Base-by-base conservation (phyloP, 768 basidiomycete genomes). In the Cystobasidiopsis lactophilus region DNA sequence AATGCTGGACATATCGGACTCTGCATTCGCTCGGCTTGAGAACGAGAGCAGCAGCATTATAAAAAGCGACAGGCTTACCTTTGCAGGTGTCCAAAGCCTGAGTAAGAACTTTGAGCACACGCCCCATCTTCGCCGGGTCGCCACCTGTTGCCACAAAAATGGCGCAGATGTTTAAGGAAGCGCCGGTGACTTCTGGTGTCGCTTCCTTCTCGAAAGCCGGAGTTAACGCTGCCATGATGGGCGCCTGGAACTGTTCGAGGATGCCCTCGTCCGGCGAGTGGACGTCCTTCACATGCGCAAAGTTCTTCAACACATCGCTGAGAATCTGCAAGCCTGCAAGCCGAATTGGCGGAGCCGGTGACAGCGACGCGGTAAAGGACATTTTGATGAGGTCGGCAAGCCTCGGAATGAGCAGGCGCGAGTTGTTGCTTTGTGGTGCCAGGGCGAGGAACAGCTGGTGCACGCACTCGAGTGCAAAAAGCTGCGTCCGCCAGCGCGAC, bases 351-450 rank as follows among this genome's bases (percentile, higher is more conserved):
- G 84, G 88, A 30, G 95, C 88, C 64, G 93, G 84, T 3, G 93
- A 88, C 0, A 91, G 85, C 16, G 86, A 88, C 0, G 93, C 89
- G 13, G 85, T 91, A 65, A 98, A 96, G 0, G 93, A 91, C 80
- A 96, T 93, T 68, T 76, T 84, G 67, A 98, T 91, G 53, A 98
- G 70, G 67, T 98, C 93, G 5, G 82, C 78, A 7, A 96, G 77
- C 19, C 88, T 76, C 18, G 81, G 79, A 37, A 83, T 80, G 18
- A 98, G 71, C 43, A 95, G 70, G 75, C 5, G 74, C 65, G 43
- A 64, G 37, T 3, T 56, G 44, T 7, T 58, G 35, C 1, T 85
- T 88, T 57, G 77, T 73, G 2, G 72, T 70, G 27, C 74, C 1
- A 93, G 78, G 5, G 82, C 77, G 1, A 70, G 71, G 58, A 91